Conservation (phyloP, 805 yeast genomes). For the Yamadazyma akitaensis region DNA sequence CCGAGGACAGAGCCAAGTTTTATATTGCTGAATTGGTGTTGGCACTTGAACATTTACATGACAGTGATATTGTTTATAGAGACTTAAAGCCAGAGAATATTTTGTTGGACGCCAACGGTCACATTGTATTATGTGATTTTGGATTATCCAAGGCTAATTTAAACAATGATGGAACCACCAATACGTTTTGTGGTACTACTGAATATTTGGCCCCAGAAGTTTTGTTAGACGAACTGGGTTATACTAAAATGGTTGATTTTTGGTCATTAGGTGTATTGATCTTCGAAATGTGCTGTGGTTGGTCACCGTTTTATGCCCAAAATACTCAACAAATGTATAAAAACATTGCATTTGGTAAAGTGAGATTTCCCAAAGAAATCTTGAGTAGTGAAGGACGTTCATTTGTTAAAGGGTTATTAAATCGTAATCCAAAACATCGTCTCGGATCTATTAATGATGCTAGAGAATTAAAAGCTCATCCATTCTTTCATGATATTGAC, state of each 20-base stretch:
- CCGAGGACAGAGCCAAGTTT: slow-evolving; percentile 92
- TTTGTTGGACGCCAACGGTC: slow-evolving; percentile 92
- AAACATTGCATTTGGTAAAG: slow-evolving; percentile 97
- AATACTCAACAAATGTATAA: slow-evolving; percentile 98
- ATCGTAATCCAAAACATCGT: slow-evolving; percentile 94
- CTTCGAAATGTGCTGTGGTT: slow-evolving; percentile 99
- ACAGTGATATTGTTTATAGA: slow-evolving; percentile 92
- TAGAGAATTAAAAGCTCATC: slow-evolving; percentile 85
- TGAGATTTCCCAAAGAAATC: slow-evolving; percentile 94
- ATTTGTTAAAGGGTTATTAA: slow-evolving; percentile 90
- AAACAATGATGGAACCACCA: slow-evolving; percentile 82
- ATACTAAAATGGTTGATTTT: slow-evolving; percentile 98
- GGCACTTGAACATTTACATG: slow-evolving; percentile 92
- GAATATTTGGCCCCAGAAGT: slow-evolving; percentile 98
- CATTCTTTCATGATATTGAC: slow-evolving; percentile 87
- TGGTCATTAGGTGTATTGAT: slow-evolving; percentile 97
- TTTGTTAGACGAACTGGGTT: slow-evolving; percentile 89
- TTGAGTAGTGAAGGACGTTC: slow-evolving; percentile 90
- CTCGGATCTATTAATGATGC: slow-evolving; percentile 91
- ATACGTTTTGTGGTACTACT: slow-evolving; percentile 97
- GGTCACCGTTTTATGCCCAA: slow-evolving; percentile 98
- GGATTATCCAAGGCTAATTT: slow-evolving; percentile 94
- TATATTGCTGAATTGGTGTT: slow-evolving; percentile 94
- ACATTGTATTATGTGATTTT: slow-evolving; percentile 95
- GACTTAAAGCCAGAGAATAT: slow-evolving; percentile 97